Percentiles rank a stretch among this genome's conserved stretches.
phyloP scores from a whole-genome alignment of 2,329 filamentous ascomycete genomes.

The Penicillium sp. region DNA sequence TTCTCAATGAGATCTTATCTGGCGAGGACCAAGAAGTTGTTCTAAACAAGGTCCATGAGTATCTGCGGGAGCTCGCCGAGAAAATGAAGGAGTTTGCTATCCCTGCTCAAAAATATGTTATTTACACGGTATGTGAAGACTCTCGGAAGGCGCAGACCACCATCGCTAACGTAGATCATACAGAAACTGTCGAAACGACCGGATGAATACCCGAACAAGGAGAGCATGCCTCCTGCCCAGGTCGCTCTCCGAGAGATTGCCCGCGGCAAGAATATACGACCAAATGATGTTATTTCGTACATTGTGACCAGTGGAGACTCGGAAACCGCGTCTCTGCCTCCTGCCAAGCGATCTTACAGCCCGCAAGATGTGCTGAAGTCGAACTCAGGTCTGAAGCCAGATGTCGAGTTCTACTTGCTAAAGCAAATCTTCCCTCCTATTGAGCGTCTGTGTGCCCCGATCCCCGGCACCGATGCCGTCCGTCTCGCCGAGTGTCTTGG shows the following conservation, averaged over 20 bases:
- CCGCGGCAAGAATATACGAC: slow-evolving; percentile 81
- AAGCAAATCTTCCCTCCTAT: slow-evolving; percentile 99
- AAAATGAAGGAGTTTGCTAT: slow-evolving; percentile 82
- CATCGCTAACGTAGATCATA: slow-evolving; percentile 16
- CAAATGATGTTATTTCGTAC: slow-evolving; percentile 94
- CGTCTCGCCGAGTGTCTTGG: slow-evolving; percentile 91
- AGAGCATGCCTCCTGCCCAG: slow-evolving; percentile 95
- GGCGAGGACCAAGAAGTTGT: slow-evolving; percentile 88
- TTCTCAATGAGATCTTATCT: slow-evolving; percentile 92
- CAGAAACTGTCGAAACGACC: slow-evolving; percentile 89
- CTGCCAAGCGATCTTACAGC: slow-evolving; percentile 85
- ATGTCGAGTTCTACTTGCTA: slow-evolving; percentile 96
- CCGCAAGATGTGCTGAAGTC: slow-evolving; percentile 79
- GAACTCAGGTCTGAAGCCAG: slow-evolving; percentile 72
- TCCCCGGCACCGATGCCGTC: slow-evolving; percentile 84
- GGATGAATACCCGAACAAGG: slow-evolving; percentile 88
- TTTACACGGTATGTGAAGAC: slow-evolving; percentile 65
- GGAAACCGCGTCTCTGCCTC: slow-evolving; percentile 60
- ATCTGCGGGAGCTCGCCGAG: slow-evolving; percentile 76
- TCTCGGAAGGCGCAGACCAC: neutral
- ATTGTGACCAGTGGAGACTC: slow-evolving; percentile 71
- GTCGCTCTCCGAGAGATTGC: slow-evolving; percentile 86
- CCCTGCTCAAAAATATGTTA: slow-evolving; percentile 85
- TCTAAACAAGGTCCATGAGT: slow-evolving; percentile 87
- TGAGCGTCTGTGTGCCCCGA: slow-evolving; percentile 94